These are phyloP conservation scores for Yamadazyma laniorum DNA, from an alignment of 805 yeast species.

Conservation along the genomic window DNA sequence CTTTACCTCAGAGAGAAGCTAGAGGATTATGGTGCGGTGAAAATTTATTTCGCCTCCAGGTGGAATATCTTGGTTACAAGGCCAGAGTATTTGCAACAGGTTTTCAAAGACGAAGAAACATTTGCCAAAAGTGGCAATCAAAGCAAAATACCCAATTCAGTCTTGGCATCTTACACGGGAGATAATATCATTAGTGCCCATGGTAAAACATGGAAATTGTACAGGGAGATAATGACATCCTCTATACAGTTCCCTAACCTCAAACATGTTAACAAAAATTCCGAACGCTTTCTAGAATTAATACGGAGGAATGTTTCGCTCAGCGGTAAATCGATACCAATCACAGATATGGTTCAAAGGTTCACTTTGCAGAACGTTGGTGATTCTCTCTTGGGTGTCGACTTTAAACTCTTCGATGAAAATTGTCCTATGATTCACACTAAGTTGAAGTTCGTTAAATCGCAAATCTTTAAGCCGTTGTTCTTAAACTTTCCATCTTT, in stretches of 20 bases:
- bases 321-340: constrained; percentile 13
- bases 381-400: constrained; percentile 50
- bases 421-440: constrained; percentile 27
- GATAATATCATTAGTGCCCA: constrained; percentile 62
- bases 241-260: constrained; percentile 50
- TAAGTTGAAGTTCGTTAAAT: constrained; percentile 44
- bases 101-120: constrained; percentile 48
- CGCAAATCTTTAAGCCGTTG: constrained; percentile 53
- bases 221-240: constrained; percentile 44
- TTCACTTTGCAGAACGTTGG: constrained; percentile 50
- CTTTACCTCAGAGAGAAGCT: constrained; percentile 42
- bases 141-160: constrained; percentile 54
- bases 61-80: constrained; percentile 57
- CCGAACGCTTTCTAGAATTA: constrained; percentile 17
- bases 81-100: constrained; percentile 45
- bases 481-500: constrained; percentile 55
- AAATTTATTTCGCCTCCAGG: constrained; percentile 57
- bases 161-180: constrained; percentile 55
- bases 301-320: background rate
- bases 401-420: constrained; percentile 27
- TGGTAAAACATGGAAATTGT: constrained; percentile 50
- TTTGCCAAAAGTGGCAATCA: constrained; percentile 63
- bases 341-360: constrained; percentile 41
- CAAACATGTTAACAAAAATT: constrained; percentile 37
- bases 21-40: constrained; percentile 56